Base-by-base conservation (phyloP, 148 eudicot genomes). In the Rhododendron griersonianum region DNA sequence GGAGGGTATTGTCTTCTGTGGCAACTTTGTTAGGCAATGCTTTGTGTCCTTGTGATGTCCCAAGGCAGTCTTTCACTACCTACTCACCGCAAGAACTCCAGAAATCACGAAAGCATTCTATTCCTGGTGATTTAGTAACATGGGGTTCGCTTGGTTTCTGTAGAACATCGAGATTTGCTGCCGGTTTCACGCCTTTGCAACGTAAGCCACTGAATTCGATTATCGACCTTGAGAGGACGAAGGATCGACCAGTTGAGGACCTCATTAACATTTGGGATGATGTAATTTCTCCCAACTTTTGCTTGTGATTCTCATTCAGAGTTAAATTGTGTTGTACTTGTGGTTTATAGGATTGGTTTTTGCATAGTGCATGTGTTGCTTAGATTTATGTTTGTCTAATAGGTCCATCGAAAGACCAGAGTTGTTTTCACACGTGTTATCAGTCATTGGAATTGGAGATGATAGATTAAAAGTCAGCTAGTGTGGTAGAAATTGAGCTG, bases 181-280 rank as follows among this genome's bases (percentile, higher is more conserved):
- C 93, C 71, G 98, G 99, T 81, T 97, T 97, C 83, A 83, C 93
- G 13, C 98, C 99, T 3, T 89, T 97, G 95, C 89, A 95, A 83
- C 90, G 15, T 44, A 95, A 94, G 90, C 93, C 96, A 0, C 90
- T 97, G 93, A 90, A 88, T 81, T 91, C 98, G 0, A 94, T 97
- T 80, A 89, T 97, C 87, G 98, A 94, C 88, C 78, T 94, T 69
- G 90, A 88, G 82, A 92, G 98, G 87, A 96, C 95, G 63, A 91
- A 92, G 88, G 63, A 78, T 87, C 92, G 89, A 89, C 89, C 98
- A 19, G 88, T 94, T 45, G 95, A 96, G 86, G 98, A 94, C 23
- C 94, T 97, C 77, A 91, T 94, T 87, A 86, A 89, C n/a, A 89
- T 91, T 84, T 97, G 98, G 98, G 98, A 97, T 89, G 98, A 95